Percentiles rank a stretch among this genome's conserved stretches.
Conservation (phyloP, 192 early-diverging fungal genomes). For the Rhizophagus prolifer region DNA sequence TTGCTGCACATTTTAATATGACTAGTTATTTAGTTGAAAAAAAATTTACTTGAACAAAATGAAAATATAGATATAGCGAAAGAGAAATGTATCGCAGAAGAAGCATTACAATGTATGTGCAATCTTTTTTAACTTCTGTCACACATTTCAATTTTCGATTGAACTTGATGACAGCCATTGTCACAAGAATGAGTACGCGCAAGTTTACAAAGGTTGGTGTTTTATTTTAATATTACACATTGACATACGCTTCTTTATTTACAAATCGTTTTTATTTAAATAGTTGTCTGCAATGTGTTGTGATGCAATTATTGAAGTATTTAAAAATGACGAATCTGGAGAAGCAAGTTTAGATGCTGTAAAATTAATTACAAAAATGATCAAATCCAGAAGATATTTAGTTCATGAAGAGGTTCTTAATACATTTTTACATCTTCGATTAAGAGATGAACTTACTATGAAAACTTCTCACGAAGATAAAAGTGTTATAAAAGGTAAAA, state of each 20-base stretch:
- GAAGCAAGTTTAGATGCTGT: constrained; percentile 85
- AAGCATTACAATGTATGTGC: constrained; percentile 81
- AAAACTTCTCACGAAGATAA: constrained; percentile 45
- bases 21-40: background rate
- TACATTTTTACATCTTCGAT: constrained; percentile 76
- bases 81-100: constrained; percentile 41
- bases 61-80: constrained; percentile 1
- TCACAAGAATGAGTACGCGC: constrained; percentile 69
- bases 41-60: background rate
- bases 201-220: constrained; percentile 49
- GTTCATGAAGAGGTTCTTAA: constrained; percentile 72
- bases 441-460: constrained; percentile 78
- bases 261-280: constrained; percentile 17
- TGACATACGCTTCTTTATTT: background rate
- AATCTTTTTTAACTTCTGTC: constrained; percentile 75
- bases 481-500: constrained; percentile 49
- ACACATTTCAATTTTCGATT: constrained; percentile 97
- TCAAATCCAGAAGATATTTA: constrained; percentile 77
- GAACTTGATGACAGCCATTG: constrained; percentile 83
- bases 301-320: constrained; percentile 75
- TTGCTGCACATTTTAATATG: background rate
- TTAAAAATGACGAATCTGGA: constrained; percentile 83
- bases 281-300: constrained; percentile 71
- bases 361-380: constrained; percentile 77
- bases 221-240: background rate